Base-by-base conservation (phyloP, 1,284 basidiomycete species). In the Salmacisia buchloeana region DNA sequence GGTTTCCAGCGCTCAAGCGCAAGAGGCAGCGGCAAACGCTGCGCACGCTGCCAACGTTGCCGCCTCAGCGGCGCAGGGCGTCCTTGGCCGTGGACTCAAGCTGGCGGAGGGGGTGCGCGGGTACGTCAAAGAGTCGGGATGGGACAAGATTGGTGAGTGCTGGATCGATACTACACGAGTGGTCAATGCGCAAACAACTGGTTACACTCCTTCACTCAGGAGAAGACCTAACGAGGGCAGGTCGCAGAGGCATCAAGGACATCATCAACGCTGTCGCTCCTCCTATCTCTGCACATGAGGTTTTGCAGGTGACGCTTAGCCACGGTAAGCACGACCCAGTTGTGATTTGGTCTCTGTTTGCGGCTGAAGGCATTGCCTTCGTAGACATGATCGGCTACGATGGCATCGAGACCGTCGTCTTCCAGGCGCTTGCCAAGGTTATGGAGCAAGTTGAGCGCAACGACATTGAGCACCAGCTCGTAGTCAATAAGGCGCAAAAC, bases 251-350 rank as follows among this genome's bases (percentile, higher is more conserved):
- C 13, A 77, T 75, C 74, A 73, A 68, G 36, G 93, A 94, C 63
- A 87, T 98, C 62, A 82, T 98, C 67, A 96, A 97, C 78, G 94
- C 89, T 18, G 94, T 99, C 59, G 96, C 94, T 0, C 96, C 96
- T 29, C 96, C 96, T 3, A 97, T 98, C 72, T 90, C 93, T 13
- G 92, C 93, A 72, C 94, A 98, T 79, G 96, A 99, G 82, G 92
- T 97, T 23, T 91, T 98, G 65, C 88, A 96, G 79, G 88, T 99
- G 5, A 93, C 91, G 87, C 83, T 98, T 39, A 89, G 89, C 70
- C 94, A 98, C 82, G 93, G 94, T 72, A 49, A 33, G 67, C 38
- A 3, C 18, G 10, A 43, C 6, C 41, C 41, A 43, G 41, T 21
- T 43, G 18, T 6, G 3, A 1, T 9, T n/a, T 43, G 18, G 1